Evolutionary conservation across 495 filamentous ascomycete genomes (phyloP).

Genomic region (Aspergillus bridgeri): DNA sequence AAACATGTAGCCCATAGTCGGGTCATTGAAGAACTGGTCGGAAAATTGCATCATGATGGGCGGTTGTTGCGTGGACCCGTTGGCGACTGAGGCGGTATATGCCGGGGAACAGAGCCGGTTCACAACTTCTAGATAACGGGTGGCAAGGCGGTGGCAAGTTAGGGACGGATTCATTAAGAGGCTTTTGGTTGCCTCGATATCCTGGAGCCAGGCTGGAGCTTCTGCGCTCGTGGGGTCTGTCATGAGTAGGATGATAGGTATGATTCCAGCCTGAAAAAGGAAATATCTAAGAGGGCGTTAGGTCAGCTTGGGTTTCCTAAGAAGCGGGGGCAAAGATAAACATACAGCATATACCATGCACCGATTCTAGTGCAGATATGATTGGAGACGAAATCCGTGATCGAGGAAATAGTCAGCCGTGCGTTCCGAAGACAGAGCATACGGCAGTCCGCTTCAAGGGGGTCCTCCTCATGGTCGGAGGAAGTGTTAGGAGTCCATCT

Average conservation of each 20-base stretch:
- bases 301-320: not conserved
- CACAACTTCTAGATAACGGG: constrained; percentile 43
- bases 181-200: constrained; percentile 45
- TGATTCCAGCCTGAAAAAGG: constrained; percentile 52
- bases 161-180: constrained; percentile 43
- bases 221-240: constrained; percentile 44
- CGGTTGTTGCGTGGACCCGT: constrained; percentile 13
- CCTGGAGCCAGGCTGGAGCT: constrained; percentile 42
- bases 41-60: constrained; percentile 40
- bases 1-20: constrained; percentile 38
- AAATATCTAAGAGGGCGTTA: constrained; percentile 37
- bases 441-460: constrained; percentile 40
- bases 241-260: constrained; percentile 49
- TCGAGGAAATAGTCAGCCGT: constrained; percentile 41
- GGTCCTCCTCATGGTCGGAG: constrained; percentile 34
- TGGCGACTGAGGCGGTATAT: constrained; percentile 12
- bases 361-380: constrained; percentile 42
- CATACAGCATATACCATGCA: constrained; percentile 52
- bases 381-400: constrained; percentile 42
- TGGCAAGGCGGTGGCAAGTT: constrained; percentile 41
- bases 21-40: constrained; percentile 38
- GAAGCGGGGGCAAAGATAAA: not conserved
- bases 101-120: constrained; percentile 41
- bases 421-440: constrained; percentile 44
- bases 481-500: constrained; percentile 37